Base-by-base conservation (phyloP, 2,329 filamentous ascomycete species). In the Purpureocillium takamizusanense region DNA sequence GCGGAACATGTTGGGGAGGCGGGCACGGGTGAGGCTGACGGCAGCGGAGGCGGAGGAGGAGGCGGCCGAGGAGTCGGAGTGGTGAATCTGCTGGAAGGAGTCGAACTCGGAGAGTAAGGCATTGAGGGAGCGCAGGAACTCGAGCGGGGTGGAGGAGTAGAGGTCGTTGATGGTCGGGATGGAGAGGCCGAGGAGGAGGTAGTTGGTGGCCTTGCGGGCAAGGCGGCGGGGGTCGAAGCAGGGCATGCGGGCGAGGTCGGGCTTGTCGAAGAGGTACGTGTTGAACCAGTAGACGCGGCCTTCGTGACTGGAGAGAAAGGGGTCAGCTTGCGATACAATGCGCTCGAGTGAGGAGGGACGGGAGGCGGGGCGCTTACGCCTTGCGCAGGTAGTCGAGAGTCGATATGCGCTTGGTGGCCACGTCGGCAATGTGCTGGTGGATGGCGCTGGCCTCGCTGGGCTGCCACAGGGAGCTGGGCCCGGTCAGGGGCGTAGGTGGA, bases 251-350 rank as follows among this genome's bases (percentile, higher is more conserved):
- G 75, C 68, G 27, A 97, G 72, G 59, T 95, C 87, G 23, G 76
- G 62, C 52, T 86, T 84, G 47, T 88, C 86, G 62, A 95, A 95
- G 54, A 94, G 83, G 43, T 95, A 78, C 0, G 92, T 95, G 64
- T 95, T 95, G 70, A 97, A 95, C 89, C 92, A 97, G 67, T 94
- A 97, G 31, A 95, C 81, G 42, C 87, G 81, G 43, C 90, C 89
- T 63, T 95, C 88, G 56, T 98, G 89, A 21, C 87, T 94, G 31
- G n/a, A 12, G 4, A 6, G 1, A 6, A 13, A n/a, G n/a, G n/a
- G n/a, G n/a, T n/a, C n/a, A n/a, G n/a, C n/a, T n/a, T n/a, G n/a
- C n/a, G n/a, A n/a, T n/a, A n/a, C n/a, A n/a, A n/a, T n/a, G n/a
- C n/a, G n/a, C n/a, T n/a, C n/a, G 34, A 46, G 38, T 5, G 10